Evolutionary conservation across 768 basidiomycete species (phyloP), one percentile per base, ranked within the genome.

Genomic region (Auricularia heimuer): DNA sequence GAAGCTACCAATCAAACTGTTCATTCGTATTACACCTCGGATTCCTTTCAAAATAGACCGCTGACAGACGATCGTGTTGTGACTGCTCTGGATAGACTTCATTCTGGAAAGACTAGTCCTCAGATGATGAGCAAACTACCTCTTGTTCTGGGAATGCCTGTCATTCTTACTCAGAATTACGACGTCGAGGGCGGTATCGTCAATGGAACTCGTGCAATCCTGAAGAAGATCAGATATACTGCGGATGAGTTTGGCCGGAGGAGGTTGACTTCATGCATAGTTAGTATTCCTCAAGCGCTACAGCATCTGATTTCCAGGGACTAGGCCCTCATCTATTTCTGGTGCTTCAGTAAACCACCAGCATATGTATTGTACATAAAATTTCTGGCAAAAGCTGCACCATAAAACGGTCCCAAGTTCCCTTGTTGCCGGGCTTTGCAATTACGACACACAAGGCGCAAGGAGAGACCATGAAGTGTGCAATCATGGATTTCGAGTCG

Each of bases 391-490:
- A 69, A 24, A 63, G 24, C 1, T 73, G 68, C 14, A 62, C 44
- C 0, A 69, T 77, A 3, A 70, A 70, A 36, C 69, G 76, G 0
- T 71, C 64, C 0, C 79, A 81, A 64, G 36, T 80, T 0, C 77
- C 79, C 0, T 56, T 81, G 0, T 3, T 71, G 0, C 79, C 78
- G 33, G 77, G 71, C 0, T 80, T 78, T 68, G 74, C 77, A 0
- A 73, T 79, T 65, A 80, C 79, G 1, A 75, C 75, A 0, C 76
- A 80, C 62, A 76, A 77, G 65, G 69, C 77, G 0, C 78, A 81
- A 71, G 78, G 79, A 0, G 73, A 76, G 62, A 76, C 77, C 0
- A 39, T 78, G 39, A 10, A 62, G 0, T 66, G 67, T 4, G 74
- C 69, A 0, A 71, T 78, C n/a, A 65, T 79, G 3, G 77, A 80